Base-by-base conservation (phyloP, 306 rosid species). In the Gleditsia sinensis region DNA sequence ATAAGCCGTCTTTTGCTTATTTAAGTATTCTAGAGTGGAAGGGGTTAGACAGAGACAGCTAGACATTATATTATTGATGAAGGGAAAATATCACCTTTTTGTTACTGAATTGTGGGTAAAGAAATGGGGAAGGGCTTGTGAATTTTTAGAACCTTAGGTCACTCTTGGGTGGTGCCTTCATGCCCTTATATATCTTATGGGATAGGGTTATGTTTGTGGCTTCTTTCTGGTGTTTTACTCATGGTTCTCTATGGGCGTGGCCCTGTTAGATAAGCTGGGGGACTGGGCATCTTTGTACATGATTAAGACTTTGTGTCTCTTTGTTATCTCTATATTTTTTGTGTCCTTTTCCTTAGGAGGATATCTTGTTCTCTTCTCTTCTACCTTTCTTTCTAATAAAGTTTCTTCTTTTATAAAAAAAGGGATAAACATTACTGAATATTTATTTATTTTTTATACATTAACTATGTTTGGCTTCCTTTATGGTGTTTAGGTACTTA, bases 401-500 rank as follows among this genome's bases (percentile, higher is more conserved):
- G 50, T 36, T 36, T 37, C 32, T 61, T 36, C 7, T 34, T 61
- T 36, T 19, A 61, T 36, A 13, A 11, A 64, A 37, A 21, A 14
- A 13, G 11, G 32, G 6, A 8, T 48, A 4, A 42, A 43, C 10
- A 0, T 43, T 21, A 23, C 23, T 62, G 67, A 13, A 53, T 60
- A 6, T 33, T 34, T 54, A 6, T 13, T 16, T 36, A n/a, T 33
- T 32, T 30, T 1, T 54, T 1, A 32, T 21, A 11, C 74, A n/a
- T 32, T 19, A 50, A 28, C 19, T 23, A 20, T 12, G 16, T 46
- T 55, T 19, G 37, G 39, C 56, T 57, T 13, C 60, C 53, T 67
- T 46, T 7, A n/a, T 42, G 54, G 32, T 74, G 70, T 74, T 68
- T 75, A 94, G 98, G 87, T 87, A 87, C 77, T 82, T 94, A 75